These are phyloP conservation scores for Penicillium cinerascens DNA, from an alignment of 495 filamentous ascomycete species.

Conservation along the genomic window DNA sequence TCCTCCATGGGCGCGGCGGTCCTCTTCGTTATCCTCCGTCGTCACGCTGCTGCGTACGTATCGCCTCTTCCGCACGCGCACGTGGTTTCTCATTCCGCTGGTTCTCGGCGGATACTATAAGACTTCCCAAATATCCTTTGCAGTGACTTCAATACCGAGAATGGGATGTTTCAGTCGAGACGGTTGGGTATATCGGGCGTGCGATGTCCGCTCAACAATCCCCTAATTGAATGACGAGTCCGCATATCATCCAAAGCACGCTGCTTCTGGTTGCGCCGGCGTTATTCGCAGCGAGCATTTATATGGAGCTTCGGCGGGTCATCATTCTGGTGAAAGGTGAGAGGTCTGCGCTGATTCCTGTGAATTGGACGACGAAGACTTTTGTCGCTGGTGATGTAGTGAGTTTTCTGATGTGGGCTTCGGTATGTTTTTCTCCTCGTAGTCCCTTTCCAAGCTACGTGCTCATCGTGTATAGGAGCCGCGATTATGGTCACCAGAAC, in stretches of 20 bases:
- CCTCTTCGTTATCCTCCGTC: conserved; percentile 49
- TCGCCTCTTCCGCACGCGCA: conserved; percentile 39
- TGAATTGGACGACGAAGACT: conserved; percentile 21
- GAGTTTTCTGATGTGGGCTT: conserved; percentile 23
- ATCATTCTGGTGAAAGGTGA: conserved; percentile 42
- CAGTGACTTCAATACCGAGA: too few species aligned
- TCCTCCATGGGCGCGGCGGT: conserved; percentile 47
- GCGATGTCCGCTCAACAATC: conserved; percentile 29
- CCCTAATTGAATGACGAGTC: conserved; percentile 26
- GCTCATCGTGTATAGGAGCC: conserved; percentile 18
- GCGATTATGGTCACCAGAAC: conserved; percentile 26
- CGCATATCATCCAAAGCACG: conserved; percentile 40
- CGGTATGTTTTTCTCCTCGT: conserved; percentile 13
- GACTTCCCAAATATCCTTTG: too few species aligned
- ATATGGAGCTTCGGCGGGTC: conserved; percentile 51
- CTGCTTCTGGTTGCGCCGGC: conserved; percentile 41
- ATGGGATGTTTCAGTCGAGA: conserved; percentile 37
- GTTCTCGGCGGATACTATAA: conserved; percentile 50
- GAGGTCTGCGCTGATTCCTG: conserved; percentile 8
- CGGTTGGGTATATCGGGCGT: conserved; percentile 40
- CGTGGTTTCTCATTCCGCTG: conserved; percentile 57
- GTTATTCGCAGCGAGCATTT: conserved; percentile 51
- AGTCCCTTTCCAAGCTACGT: not conserved
- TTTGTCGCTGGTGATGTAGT: conserved; percentile 33
- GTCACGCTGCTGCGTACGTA: conserved; percentile 42